These are phyloP conservation scores for Fraxinus quadrangulata DNA, from an alignment of 257 asterid species.

Conservation along the genomic window DNA sequence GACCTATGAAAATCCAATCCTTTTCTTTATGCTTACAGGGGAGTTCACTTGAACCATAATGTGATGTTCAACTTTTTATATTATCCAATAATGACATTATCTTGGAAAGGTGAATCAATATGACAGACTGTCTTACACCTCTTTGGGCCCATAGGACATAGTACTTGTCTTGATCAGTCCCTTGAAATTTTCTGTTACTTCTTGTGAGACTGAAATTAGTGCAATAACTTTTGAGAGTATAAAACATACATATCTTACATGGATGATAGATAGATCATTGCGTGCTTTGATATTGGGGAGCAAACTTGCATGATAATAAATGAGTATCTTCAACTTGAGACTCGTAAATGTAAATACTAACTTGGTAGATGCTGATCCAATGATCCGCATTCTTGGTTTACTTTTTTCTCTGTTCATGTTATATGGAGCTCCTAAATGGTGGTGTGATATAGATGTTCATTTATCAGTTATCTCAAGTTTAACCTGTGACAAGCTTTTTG, in stretches of 20 bases:
- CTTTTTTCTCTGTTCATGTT: not conserved
- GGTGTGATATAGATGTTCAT: constrained; percentile 10
- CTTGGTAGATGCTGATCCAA: not conserved
- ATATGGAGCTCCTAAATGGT: constrained; percentile 22
- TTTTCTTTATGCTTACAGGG: not conserved
- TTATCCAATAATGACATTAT: not conserved
- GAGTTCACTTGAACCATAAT: not conserved
- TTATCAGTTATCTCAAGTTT: not conserved
- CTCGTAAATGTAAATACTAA: not conserved
- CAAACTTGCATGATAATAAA: not conserved
- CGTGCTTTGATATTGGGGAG: not conserved
- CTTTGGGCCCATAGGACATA: not conserved
- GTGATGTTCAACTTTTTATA: not conserved
- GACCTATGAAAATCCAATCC: not conserved
- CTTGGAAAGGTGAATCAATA: not conserved
- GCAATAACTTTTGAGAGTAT: not conserved
- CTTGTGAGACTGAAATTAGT: not conserved
- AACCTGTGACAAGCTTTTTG: constrained; percentile 9
- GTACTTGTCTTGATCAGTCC: not conserved
- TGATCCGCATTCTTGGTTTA: not conserved
- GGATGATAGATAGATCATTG: not conserved
- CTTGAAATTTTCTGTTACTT: not conserved
- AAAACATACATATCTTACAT: not conserved
- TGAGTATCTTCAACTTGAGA: not conserved
- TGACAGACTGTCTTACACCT: not conserved